Evolutionary conservation across 768 basidiomycete genomes (phyloP).

Genomic region (Amanita pallidorosea): DNA sequence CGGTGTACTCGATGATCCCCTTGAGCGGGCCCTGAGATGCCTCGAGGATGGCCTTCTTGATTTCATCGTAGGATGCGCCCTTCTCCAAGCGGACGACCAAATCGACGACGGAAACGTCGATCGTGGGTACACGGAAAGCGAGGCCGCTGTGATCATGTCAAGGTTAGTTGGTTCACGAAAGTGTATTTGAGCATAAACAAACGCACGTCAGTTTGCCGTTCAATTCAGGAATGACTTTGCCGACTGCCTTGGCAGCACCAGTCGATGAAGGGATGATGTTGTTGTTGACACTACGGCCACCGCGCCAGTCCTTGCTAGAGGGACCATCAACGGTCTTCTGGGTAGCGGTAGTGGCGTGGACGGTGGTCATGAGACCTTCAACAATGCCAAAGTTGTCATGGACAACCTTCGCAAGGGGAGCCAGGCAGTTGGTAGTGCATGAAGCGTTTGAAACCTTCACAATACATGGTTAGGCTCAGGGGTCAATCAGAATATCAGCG

Average conservation of each 20-base stretch:
- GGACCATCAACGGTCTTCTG: constrained; percentile 86
- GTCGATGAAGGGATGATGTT: constrained; percentile 97
- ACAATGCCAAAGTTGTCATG: constrained; percentile 87
- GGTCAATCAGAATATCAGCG: background rate
- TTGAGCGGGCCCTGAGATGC: constrained; percentile 54
- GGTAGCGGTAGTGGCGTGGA: constrained; percentile 86
- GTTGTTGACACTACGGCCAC: constrained; percentile 81
- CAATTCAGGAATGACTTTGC: constrained; percentile 84
- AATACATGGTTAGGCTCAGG: background rate
- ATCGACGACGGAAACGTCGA: constrained; percentile 92
- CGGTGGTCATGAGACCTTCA: constrained; percentile 92
- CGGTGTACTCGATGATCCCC: constrained; percentile 76
- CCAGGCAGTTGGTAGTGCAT: constrained; percentile 97
- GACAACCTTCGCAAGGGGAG: constrained; percentile 89
- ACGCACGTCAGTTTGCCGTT: constrained; percentile 90
- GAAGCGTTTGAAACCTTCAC: constrained; percentile 86
- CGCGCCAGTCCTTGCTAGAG: constrained; percentile 87
- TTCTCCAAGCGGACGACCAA: constrained; percentile 84
- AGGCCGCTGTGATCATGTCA: constrained; percentile 48
- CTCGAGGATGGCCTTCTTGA: constrained; percentile 69
- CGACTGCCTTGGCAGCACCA: constrained; percentile 93
- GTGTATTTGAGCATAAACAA: background rate
- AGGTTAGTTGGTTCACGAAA: background rate
- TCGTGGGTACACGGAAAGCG: constrained; percentile 87
- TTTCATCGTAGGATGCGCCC: constrained; percentile 67